A percentile compares a stretch with the other conserved stretches of the same genome.
Evolutionary conservation across 2,329 filamentous ascomycete genomes (phyloP).

Genomic region (Alternaria solani): DNA sequence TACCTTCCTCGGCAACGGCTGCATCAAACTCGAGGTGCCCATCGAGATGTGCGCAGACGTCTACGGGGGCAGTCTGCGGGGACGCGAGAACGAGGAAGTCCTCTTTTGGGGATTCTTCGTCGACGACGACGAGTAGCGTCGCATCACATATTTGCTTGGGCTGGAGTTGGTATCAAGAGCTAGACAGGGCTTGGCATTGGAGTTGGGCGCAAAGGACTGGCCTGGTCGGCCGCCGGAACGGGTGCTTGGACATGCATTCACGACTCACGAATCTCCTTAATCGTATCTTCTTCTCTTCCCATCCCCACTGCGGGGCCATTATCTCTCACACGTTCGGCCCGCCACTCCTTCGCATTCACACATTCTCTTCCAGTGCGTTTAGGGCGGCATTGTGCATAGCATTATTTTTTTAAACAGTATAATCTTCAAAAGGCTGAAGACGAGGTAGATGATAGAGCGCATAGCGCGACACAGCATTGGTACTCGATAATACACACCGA

Average conservation of each 20-base stretch:
- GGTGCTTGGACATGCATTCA: conserved; percentile 41
- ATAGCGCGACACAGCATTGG: conserved; percentile 23
- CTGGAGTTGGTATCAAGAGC: conserved; percentile 31
- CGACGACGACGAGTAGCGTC: conserved; percentile 39
- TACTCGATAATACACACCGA: conserved; percentile 26
- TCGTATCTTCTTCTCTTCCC: conserved; percentile 21
- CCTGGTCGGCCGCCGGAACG: conserved; percentile 27
- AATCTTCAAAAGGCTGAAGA: conserved; percentile 27
- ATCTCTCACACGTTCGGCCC: conserved; percentile 16
- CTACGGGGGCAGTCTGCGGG: conserved; percentile 41
- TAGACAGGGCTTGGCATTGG: conserved; percentile 41
- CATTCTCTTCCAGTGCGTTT: conserved; percentile 6
- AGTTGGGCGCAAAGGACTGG: conserved; percentile 41
- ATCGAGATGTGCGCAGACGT: conserved; percentile 50
- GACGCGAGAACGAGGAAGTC: conserved; percentile 46
- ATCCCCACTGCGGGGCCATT: conserved; percentile 9
- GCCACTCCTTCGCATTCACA: conserved; percentile 26
- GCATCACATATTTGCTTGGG: conserved; percentile 27
- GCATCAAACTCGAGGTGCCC: conserved; percentile 47
- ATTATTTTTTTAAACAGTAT: conserved; percentile 16
- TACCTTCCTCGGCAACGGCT: conserved; percentile 47
- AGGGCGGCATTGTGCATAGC: conserved; percentile 34
- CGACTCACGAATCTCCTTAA: conserved; percentile 47
- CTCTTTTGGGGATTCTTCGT: conserved; percentile 49
- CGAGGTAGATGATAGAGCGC: conserved; percentile 34